These are phyloP conservation scores for Luffa acutangula DNA, from an alignment of 306 rosid species.

Conservation along the genomic window DNA sequence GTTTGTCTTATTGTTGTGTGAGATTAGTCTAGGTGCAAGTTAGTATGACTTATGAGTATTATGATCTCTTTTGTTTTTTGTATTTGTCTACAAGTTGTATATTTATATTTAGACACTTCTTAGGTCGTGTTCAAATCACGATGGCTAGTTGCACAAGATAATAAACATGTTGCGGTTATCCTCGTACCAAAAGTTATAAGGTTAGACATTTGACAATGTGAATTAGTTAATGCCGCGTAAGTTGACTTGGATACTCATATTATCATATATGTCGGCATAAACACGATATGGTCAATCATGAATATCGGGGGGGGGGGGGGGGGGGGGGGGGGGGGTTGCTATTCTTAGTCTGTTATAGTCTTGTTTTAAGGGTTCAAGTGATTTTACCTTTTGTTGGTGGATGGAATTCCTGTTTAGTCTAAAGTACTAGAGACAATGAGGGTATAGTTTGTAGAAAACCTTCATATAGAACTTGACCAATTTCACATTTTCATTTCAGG, in stretches of 20 bases:
- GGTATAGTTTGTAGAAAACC: too few relatives aligned
- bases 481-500: constrained; percentile 33
- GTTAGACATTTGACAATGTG: background rate
- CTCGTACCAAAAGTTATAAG: background rate
- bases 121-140: background rate
- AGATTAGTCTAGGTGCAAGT: background rate
- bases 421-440: background rate
- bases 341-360: background rate
- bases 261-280: background rate
- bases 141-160: background rate
- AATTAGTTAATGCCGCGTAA: background rate
- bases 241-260: background rate
- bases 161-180: background rate
- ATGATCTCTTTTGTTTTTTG: background rate
- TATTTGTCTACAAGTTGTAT: background rate
- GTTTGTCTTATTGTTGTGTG: background rate
- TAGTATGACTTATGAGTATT: background rate
- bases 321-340: background rate
- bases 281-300: background rate
- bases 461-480: constrained; percentile 10
- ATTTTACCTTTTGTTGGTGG: background rate
- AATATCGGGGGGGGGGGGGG: background rate
- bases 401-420: background rate
- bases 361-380: background rate
- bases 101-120: background rate